Conservation (phyloP, 306 rosid genomes). For the Prunus dulcis region DNA sequence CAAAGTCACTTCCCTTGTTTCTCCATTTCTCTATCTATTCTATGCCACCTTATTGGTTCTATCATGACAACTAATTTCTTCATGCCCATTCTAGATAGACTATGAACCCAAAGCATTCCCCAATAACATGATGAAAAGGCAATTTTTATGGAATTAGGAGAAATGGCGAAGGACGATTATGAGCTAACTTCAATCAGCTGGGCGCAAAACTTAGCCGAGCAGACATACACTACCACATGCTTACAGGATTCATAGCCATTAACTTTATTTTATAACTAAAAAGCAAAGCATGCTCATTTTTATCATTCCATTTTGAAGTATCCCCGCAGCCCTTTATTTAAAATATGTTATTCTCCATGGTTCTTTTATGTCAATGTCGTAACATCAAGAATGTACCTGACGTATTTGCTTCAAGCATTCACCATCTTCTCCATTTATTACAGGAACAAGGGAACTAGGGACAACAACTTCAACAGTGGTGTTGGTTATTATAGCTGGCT, state of each 20-base stretch:
- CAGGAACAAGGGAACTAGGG: constrained; percentile 74
- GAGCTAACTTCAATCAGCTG: background rate
- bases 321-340: background rate
- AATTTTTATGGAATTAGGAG: background rate
- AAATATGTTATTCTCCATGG: background rate
- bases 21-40: background rate
- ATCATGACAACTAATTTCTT: background rate
- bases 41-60: background rate
- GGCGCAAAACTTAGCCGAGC: background rate
- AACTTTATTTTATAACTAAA: background rate
- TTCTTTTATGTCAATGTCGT: background rate
- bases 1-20: background rate
- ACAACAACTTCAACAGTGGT: constrained; percentile 92
- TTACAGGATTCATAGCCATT: background rate
- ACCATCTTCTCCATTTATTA: constrained; percentile 86
- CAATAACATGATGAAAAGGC: background rate
- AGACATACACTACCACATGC: background rate
- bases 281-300: background rate
- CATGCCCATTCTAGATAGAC: background rate
- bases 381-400: constrained; percentile 49
- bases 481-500: constrained; percentile 66
- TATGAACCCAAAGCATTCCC: background rate
- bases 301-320: background rate
- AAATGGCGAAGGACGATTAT: background rate
- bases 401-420: constrained; percentile 95